phyloP scores from a whole-genome alignment of 1,284 basidiomycete species.

The Testicularia cyperi region DNA sequence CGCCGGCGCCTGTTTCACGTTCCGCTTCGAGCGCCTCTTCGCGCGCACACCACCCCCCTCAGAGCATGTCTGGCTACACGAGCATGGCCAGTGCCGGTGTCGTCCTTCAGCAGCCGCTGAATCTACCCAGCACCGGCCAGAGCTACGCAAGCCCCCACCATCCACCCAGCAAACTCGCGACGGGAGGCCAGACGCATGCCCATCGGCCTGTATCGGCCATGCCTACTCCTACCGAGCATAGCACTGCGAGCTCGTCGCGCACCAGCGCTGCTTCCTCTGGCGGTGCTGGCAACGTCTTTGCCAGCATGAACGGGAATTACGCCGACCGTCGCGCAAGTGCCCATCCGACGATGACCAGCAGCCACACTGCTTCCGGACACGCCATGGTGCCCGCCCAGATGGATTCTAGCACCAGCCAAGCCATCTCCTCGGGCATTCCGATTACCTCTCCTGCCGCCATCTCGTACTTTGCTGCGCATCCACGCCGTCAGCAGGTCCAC shows the following conservation, averaged over 20 bases:
- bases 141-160: slow-evolving; percentile 13
- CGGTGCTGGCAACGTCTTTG: slow-evolving; percentile 28
- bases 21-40: slow-evolving; percentile 12
- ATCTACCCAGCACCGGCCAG: slow-evolving; percentile 4
- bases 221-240: slow-evolving; percentile 42
- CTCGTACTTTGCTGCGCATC: slow-evolving; percentile 59
- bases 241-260: slow-evolving; percentile 2
- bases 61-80: slow-evolving; percentile 8
- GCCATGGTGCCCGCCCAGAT: slow-evolving; percentile 11
- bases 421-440: slow-evolving; percentile 50
- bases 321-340: slow-evolving; percentile 51
- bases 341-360: slow-evolving; percentile 46
- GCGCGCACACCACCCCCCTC: slow-evolving; percentile 6
- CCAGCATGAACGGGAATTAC: slow-evolving; percentile 36
- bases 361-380: slow-evolving; percentile 4
- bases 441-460: slow-evolving; percentile 58
- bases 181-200: slow-evolving; percentile 48
- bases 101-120: slow-evolving; percentile 24
- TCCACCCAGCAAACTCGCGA: slow-evolving; percentile 44
- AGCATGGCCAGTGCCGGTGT: slow-evolving; percentile 34
- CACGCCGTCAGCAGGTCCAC: slow-evolving; percentile 58
- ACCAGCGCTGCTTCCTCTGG: slow-evolving; percentile 2
- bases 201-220: slow-evolving; percentile 54
- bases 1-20: slow-evolving; percentile 13
- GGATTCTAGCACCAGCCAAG: slow-evolving; percentile 40